These are phyloP conservation scores for Erysiphe pulchra DNA, from an alignment of 2,329 filamentous ascomycete species.

Conservation along the genomic window DNA sequence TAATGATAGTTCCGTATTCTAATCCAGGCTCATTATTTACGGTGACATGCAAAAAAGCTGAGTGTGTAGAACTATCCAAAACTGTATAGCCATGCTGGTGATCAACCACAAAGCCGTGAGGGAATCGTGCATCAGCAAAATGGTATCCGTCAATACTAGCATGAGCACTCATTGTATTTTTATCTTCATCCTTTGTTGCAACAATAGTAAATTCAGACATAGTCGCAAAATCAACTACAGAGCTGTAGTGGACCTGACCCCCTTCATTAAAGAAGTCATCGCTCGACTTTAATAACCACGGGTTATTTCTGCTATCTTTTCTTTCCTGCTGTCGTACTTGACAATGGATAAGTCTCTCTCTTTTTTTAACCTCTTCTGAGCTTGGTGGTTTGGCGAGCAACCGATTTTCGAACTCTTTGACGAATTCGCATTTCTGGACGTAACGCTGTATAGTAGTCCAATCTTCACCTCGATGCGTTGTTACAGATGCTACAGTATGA, in stretches of 20 bases:
- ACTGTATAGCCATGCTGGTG: constrained; percentile 75
- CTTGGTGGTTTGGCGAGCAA: constrained; percentile 2
- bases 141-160: constrained; percentile 62
- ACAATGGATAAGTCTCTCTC: constrained; percentile 25
- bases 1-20: constrained; percentile 69
- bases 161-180: constrained; percentile 46
- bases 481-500: constrained; percentile 48
- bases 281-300: constrained; percentile 48
- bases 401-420: constrained; percentile 33
- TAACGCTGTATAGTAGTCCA: constrained; percentile 56
- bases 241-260: constrained; percentile 33
- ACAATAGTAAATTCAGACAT: constrained; percentile 96
- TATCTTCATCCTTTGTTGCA: constrained; percentile 39
- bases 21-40: constrained; percentile 38
- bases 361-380: constrained; percentile 20
- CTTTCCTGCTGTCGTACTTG: constrained; percentile 35
- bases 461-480: constrained; percentile 52
- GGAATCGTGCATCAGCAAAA: constrained; percentile 70
- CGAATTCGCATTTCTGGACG: constrained; percentile 68
- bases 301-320: constrained; percentile 34
- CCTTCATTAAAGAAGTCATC: constrained; percentile 50
- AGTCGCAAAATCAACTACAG: constrained; percentile 67
- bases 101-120: constrained; percentile 53
- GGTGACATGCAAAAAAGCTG: constrained; percentile 80
- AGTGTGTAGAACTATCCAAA: constrained; percentile 80